Percentiles rank a stretch among this genome's conserved stretches.
These are phyloP conservation scores for Termitomyces sp. DNA, from an alignment of 1,284 basidiomycete genomes.

Conservation along the genomic window DNA sequence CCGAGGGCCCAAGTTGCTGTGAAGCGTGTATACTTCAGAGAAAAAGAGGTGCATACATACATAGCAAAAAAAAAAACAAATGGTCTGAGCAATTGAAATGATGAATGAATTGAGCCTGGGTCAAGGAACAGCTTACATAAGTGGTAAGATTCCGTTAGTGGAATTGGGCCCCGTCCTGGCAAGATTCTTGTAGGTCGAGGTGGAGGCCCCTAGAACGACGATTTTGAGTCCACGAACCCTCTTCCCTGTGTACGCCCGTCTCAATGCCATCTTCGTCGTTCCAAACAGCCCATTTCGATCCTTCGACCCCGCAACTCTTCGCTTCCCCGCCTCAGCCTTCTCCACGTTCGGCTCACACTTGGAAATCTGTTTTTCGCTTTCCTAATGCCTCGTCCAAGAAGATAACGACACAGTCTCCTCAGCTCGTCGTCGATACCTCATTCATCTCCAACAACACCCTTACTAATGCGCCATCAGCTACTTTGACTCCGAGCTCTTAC, in stretches of 20 bases:
- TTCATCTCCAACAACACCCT: constrained; percentile 32
- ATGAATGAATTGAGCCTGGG: not conserved
- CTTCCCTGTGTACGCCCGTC: not conserved
- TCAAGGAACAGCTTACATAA: constrained; percentile 18
- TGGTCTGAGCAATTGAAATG: not conserved
- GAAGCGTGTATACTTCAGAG: not conserved
- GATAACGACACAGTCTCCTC: constrained; percentile 28
- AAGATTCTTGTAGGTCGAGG: constrained; percentile 7
- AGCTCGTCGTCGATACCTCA: constrained; percentile 34
- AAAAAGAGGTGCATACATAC: no score
- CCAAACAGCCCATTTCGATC: constrained; percentile 18
- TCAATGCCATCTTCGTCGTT: constrained; percentile 26
- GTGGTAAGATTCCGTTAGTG: constrained; percentile 15
- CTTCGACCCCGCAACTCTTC: constrained; percentile 17
- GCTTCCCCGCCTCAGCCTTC: constrained; percentile 22
- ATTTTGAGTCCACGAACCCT: not conserved
- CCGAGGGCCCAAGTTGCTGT: not conserved
- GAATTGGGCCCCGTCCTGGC: constrained; percentile 3
- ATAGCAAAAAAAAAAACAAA: no score
- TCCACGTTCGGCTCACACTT: constrained; percentile 31
- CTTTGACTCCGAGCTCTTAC: constrained; percentile 44
- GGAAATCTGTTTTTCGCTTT: constrained; percentile 63
- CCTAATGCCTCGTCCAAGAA: constrained; percentile 50
- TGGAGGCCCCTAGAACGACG: constrained; percentile 3
- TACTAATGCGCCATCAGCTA: constrained; percentile 38